Percentiles rank a stretch among this genome's conserved stretches.
Conservation (phyloP, 257 asterid species). For the Nicotiana knightiana region DNA sequence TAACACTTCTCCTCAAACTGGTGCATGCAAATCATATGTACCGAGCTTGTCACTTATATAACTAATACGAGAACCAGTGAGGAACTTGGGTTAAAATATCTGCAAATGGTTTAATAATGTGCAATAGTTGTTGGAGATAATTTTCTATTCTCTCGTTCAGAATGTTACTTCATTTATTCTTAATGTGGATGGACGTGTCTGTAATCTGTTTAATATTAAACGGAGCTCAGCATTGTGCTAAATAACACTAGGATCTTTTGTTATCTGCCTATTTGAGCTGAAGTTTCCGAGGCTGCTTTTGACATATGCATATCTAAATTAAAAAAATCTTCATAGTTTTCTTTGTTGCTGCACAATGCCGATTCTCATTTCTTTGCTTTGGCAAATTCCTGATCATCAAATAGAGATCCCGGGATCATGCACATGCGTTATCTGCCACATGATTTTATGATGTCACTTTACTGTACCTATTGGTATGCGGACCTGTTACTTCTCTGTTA, state of each 20-base stretch:
- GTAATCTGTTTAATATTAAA: too few species aligned
- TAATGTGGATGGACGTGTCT: neutral
- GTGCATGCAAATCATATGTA: too few species aligned
- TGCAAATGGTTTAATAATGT: too few species aligned
- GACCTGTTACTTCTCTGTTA: neutral
- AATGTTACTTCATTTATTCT: neutral
- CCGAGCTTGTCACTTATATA: too few species aligned
- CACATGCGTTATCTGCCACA: neutral
- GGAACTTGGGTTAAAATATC: too few species aligned
- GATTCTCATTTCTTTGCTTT: neutral
- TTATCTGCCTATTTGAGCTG: neutral
- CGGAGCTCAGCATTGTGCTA: neutral
- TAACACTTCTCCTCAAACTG: too few species aligned
- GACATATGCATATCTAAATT: neutral
- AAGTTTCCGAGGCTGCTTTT: neutral
- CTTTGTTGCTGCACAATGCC: neutral
- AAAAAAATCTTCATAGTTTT: neutral
- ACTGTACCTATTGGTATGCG: neutral
- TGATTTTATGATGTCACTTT: neutral
- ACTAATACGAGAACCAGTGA: too few species aligned
- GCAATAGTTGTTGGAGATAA: too few species aligned
- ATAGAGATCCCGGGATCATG: neutral
- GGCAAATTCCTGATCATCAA: neutral
- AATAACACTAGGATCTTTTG: neutral
- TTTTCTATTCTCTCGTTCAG: neutral